Conservation (phyloP, 1,139 yeast species). For the Yamadazyma dushanensis region DNA sequence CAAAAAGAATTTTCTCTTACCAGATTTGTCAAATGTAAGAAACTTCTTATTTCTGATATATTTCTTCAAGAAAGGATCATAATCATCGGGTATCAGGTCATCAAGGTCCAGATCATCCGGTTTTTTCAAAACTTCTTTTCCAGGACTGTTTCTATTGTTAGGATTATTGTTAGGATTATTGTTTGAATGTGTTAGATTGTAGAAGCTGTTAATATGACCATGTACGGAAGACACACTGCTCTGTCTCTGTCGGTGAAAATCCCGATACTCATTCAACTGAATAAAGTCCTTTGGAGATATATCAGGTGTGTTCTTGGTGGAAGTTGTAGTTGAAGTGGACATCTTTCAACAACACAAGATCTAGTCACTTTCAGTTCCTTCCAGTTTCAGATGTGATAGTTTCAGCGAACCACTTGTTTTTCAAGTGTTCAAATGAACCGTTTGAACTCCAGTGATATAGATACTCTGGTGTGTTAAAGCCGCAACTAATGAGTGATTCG, state of each 20-base stretch:
- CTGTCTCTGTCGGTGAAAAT: slow-evolving; percentile 9
- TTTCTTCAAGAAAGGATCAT: slow-evolving; percentile 15
- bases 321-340: slow-evolving; percentile 16
- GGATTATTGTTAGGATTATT: not conserved
- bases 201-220: not conserved
- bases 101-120: not conserved
- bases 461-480: too few species aligned
- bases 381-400: too few species aligned
- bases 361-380: too few species aligned
- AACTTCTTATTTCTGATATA: slow-evolving; percentile 13
- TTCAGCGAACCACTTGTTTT: too few species aligned
- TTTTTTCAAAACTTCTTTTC: slow-evolving; percentile 1
- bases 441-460: too few species aligned
- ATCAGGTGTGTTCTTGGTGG: slow-evolving; percentile 16
- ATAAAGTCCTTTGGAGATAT: slow-evolving; percentile 14
- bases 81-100: not conserved
- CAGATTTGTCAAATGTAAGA: not conserved
- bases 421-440: too few species aligned
- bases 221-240: slow-evolving; percentile 1
- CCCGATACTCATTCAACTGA: slow-evolving; percentile 10
- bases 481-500: too few species aligned
- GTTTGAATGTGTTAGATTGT: slow-evolving; percentile 3
- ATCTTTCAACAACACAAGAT: slow-evolving; percentile 1
- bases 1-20: not conserved
- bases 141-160: not conserved